phyloP scores from a whole-genome alignment of 2,329 filamentous ascomycete genomes.

The Diaporthe eres region DNA sequence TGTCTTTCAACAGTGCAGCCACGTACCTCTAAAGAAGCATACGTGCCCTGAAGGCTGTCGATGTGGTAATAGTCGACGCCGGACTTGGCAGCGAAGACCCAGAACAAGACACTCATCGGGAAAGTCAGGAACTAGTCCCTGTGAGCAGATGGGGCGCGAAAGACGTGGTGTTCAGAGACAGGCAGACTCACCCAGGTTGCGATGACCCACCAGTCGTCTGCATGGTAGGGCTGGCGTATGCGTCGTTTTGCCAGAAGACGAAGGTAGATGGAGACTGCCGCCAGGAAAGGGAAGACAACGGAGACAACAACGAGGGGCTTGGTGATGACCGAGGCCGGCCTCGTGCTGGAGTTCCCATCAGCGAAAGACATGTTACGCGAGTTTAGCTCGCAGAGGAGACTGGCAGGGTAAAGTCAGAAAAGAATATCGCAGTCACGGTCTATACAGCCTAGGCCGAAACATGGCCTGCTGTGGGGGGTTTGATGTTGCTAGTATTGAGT shows the following conservation, averaged over 20 bases:
- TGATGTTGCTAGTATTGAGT: not conserved
- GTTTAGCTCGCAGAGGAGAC: not conserved
- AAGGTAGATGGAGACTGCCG: conserved; percentile 5
- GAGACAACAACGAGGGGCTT: not conserved
- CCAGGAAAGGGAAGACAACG: conserved; percentile 16
- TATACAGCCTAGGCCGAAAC: not conserved
- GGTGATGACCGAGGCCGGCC: not conserved
- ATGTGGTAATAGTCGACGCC: not conserved
- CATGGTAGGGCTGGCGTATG: not conserved
- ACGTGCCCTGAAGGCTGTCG: not conserved
- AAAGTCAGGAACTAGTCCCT: not conserved
- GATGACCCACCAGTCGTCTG: conserved; percentile 26
- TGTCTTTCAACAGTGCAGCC: too few relatives aligned
- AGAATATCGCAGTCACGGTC: not conserved
- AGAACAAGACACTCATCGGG: conserved; percentile 5
- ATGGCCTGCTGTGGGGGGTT: not conserved
- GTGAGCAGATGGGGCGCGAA: not conserved
- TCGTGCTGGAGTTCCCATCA: not conserved
- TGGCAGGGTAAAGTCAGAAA: not conserved
- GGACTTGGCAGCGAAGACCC: not conserved
- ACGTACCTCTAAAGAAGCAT: not conserved
- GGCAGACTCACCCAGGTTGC: not conserved
- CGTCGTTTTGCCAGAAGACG: not conserved
- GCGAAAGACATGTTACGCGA: accelerated
- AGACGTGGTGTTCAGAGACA: not conserved